Percentiles rank a stretch among this genome's conserved stretches.
Evolutionary conservation across 495 filamentous ascomycete genomes (phyloP).

Genomic region (Bacidia rubella): DNA sequence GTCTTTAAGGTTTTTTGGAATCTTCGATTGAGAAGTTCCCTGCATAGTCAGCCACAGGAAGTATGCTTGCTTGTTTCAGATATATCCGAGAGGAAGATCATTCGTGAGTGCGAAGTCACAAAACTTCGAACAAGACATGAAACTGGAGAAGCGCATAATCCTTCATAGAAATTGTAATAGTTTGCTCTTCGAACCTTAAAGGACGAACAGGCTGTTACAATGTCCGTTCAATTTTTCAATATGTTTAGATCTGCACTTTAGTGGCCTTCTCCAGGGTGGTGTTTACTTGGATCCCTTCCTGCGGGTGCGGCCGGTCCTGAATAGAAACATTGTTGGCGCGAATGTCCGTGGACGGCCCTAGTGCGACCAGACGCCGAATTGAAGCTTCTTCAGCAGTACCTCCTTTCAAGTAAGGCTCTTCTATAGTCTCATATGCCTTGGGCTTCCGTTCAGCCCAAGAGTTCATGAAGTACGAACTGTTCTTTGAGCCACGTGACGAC

Average conservation of each 20-base stretch:
- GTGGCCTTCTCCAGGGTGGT: neutral
- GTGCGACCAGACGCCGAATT: neutral
- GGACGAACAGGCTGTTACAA: too few species aligned
- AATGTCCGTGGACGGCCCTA: slow-evolving; percentile 1
- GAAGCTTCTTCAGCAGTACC: neutral
- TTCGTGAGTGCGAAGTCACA: too few species aligned
- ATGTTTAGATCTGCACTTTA: neutral
- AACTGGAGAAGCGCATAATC: too few species aligned
- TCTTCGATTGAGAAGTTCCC: neutral
- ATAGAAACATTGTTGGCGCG: neutral
- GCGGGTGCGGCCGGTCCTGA: neutral
- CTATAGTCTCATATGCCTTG: neutral
- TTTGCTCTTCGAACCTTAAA: too few species aligned
- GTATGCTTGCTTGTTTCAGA: neutral
- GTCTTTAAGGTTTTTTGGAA: too few species aligned
- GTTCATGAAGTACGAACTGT: neutral
- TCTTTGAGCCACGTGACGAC: neutral
- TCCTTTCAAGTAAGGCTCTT: neutral
- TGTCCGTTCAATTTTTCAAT: neutral
- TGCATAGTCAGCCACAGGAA: neutral
- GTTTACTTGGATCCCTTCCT: slow-evolving; percentile 4
- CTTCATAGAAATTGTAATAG: too few species aligned
- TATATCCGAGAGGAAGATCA: neutral
- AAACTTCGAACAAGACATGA: too few species aligned
- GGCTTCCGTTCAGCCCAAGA: neutral